Percentiles rank a stretch among this genome's conserved stretches.
These are phyloP conservation scores for Neophaeococcomyces mojaviensis DNA, from an alignment of 2,329 filamentous ascomycete genomes.

Conservation along the genomic window DNA sequence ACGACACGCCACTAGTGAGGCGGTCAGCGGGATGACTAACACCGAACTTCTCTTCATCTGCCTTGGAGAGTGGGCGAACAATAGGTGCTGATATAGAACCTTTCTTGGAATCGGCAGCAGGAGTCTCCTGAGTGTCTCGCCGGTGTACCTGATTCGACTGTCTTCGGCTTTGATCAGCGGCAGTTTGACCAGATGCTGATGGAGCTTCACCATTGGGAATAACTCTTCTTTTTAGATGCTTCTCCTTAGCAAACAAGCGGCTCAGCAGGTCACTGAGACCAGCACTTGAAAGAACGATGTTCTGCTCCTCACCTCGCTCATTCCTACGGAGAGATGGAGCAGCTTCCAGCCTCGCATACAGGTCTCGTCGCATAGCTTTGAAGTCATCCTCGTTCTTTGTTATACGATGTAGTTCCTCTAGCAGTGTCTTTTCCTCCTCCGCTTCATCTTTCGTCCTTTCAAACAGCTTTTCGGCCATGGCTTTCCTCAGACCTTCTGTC, in stretches of 20 bases:
- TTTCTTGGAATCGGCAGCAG: constrained; percentile 26
- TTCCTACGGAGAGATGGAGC: constrained; percentile 64
- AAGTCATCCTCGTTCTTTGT: constrained; percentile 77
- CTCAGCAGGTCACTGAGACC: constrained; percentile 74
- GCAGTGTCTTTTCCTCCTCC: constrained; percentile 79
- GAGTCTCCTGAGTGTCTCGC: constrained; percentile 21
- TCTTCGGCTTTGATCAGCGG: constrained; percentile 25
- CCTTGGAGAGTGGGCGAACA: constrained; percentile 63
- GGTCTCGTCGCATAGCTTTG: constrained; percentile 78
- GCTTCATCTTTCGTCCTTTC: constrained; percentile 78
- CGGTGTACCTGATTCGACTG: constrained; percentile 23
- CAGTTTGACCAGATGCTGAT: constrained; percentile 36
- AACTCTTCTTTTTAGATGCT: constrained; percentile 78
- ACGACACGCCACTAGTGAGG: constrained; percentile 75
- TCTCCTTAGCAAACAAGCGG: constrained; percentile 74
- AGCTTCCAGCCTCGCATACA: constrained; percentile 80
- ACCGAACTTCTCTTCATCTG: constrained; percentile 73
- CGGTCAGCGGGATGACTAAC: constrained; percentile 79
- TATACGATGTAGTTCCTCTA: constrained; percentile 88
- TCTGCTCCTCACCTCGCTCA: constrained; percentile 22
- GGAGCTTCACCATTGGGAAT: constrained; percentile 50
- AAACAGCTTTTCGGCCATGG: constrained; percentile 72
- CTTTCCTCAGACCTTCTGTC: constrained; percentile 73
- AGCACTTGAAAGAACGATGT: constrained; percentile 68
- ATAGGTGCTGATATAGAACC: constrained; percentile 40